Evolutionary conservation across 2,329 filamentous ascomycete genomes (phyloP).

Genomic region (Dactylellina cionopaga): DNA sequence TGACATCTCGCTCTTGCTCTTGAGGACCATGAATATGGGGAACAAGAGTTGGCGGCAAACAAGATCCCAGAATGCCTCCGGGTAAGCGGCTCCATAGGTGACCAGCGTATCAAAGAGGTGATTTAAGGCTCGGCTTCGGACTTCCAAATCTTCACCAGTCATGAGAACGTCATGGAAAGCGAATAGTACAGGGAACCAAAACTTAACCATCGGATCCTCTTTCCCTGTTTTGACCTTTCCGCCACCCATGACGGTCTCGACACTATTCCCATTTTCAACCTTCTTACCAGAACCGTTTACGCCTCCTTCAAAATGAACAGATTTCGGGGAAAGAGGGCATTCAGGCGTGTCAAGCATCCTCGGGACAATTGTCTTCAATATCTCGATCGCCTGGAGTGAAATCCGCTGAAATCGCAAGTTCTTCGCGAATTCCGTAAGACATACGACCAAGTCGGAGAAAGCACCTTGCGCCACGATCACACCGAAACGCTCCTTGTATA

Average conservation of each 20-base stretch:
- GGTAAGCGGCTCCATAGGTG: constrained; percentile 88
- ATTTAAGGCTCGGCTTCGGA: constrained; percentile 85
- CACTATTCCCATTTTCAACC: constrained; percentile 49
- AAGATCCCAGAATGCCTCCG: constrained; percentile 96
- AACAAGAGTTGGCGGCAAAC: constrained; percentile 96
- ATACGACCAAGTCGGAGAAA: constrained; percentile 95
- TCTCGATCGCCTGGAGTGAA: constrained; percentile 93
- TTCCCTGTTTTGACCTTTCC: constrained; percentile 67
- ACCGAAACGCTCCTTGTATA: constrained; percentile 94
- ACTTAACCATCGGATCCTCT: constrained; percentile 85
- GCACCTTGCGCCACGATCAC: constrained; percentile 96
- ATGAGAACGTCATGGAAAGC: constrained; percentile 99
- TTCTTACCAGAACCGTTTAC: constrained; percentile 61
- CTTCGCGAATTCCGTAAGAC: constrained; percentile 97
- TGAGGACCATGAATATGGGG: constrained; percentile 97
- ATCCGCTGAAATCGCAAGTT: constrained; percentile 99
- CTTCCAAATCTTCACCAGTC: constrained; percentile 98
- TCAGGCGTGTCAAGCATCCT: constrained; percentile 96
- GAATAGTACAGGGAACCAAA: constrained; percentile 98
- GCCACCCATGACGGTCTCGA: constrained; percentile 25
- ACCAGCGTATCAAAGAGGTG: constrained; percentile 97
- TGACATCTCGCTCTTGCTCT: constrained; percentile 94
- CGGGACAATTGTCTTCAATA: constrained; percentile 89
- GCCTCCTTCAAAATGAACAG: constrained; percentile 64
- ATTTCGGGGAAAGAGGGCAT: constrained; percentile 82